phyloP scores from a whole-genome alignment of 805 yeast genomes.

The Candida tallmaniae region DNA sequence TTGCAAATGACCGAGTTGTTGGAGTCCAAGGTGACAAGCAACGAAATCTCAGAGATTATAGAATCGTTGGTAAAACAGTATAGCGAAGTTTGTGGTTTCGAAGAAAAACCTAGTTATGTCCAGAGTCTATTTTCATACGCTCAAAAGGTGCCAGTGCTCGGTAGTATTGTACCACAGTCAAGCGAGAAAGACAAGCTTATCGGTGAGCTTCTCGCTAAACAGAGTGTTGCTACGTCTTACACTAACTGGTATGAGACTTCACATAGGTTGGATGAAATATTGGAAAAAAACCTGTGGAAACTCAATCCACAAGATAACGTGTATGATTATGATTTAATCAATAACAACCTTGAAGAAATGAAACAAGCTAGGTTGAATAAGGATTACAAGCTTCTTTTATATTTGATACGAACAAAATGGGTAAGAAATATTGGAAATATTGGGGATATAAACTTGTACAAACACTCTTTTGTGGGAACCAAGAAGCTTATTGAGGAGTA shows the following conservation, averaged over 20 bases:
- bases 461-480: conserved; percentile 81
- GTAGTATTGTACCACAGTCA: conserved; percentile 5
- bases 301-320: conserved; percentile 51
- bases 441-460: conserved; percentile 73
- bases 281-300: conserved; percentile 74
- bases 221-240: conserved; percentile 38
- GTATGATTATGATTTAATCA: conserved; percentile 68
- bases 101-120: conserved; percentile 1
- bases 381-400: conserved; percentile 60
- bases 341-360: conserved; percentile 50
- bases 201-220: conserved; percentile 22
- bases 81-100: conserved; percentile 4
- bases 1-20: not conserved
- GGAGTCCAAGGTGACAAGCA: not conserved
- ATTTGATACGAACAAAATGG: conserved; percentile 80
- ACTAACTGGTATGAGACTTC: conserved; percentile 68
- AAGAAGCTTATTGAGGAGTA: conserved; percentile 80
- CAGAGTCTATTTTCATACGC: conserved; percentile 6
- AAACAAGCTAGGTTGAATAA: conserved; percentile 50
- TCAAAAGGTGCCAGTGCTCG: conserved; percentile 6
- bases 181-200: conserved; percentile 20
- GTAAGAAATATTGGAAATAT: conserved; percentile 81
- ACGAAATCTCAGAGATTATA: conserved; percentile 12
- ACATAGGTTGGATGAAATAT: conserved; percentile 55
- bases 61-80: conserved; percentile 13